These are phyloP conservation scores for Hysterium pulicare DNA, from an alignment of 2,329 filamentous ascomycete species.

Conservation along the genomic window DNA sequence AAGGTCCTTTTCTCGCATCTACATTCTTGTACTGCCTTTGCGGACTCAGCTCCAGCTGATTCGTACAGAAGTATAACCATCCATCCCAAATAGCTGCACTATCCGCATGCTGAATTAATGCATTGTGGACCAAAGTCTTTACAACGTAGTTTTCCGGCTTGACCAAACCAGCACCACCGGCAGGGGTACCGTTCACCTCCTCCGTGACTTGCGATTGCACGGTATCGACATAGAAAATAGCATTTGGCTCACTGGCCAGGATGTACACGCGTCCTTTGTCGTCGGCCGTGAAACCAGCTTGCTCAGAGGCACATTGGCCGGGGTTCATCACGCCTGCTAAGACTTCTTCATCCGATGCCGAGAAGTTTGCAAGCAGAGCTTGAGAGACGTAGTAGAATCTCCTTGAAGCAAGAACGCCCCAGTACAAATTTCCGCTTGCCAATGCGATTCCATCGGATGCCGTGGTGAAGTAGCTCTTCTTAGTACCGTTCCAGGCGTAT, in stretches of 20 bases:
- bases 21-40: slow-evolving; percentile 38
- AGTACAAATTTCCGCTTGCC: slow-evolving; percentile 42
- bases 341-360: slow-evolving; percentile 33
- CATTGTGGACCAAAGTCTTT: slow-evolving; percentile 40
- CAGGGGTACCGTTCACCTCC: slow-evolving; percentile 32
- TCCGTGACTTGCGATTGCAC: slow-evolving; percentile 30
- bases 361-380: slow-evolving; percentile 27
- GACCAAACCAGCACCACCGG: slow-evolving; percentile 33
- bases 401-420: slow-evolving; percentile 41
- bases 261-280: slow-evolving; percentile 42
- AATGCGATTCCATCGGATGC: slow-evolving; percentile 40
- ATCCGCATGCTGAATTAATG: slow-evolving; percentile 43
- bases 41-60: slow-evolving; percentile 39
- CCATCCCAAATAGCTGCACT: slow-evolving; percentile 40
- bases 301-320: slow-evolving; percentile 40
- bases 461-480: slow-evolving; percentile 25
- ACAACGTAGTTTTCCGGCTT: slow-evolving; percentile 37
- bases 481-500: slow-evolving; percentile 37
- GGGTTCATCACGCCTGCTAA: slow-evolving; percentile 37
- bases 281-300: slow-evolving; percentile 43
- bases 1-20: slow-evolving; percentile 37
- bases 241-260: slow-evolving; percentile 42
- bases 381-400: slow-evolving; percentile 43
- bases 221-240: slow-evolving; percentile 44
- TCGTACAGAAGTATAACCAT: slow-evolving; percentile 44